A percentile compares a stretch with the other conserved stretches of the same genome.
phyloP scores from a whole-genome alignment of 306 rosid species.

The Lathyrus tuberosus region DNA sequence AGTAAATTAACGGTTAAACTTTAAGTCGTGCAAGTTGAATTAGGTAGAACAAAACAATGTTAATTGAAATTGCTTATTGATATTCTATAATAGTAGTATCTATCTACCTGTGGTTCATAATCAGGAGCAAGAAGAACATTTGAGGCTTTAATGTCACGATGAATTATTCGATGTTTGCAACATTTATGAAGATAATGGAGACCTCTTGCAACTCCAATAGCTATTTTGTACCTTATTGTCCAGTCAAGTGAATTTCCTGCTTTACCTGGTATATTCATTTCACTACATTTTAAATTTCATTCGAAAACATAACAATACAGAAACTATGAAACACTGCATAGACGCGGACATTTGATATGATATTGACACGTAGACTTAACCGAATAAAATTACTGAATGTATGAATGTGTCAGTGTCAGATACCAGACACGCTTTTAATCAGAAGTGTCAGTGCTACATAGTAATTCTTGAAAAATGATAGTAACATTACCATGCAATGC shows the following conservation, averaged over 20 bases:
- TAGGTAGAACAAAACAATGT: background rate
- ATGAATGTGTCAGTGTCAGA: no score
- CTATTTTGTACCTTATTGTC: constrained; percentile 78
- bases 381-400: no score
- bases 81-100: background rate
- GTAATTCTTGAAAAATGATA: no score
- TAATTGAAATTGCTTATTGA: background rate
- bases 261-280: constrained; percentile 53
- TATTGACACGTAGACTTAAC: no score
- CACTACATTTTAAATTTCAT: constrained; percentile 17
- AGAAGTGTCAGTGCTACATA: no score
- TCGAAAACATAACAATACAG: background rate
- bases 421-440: no score
- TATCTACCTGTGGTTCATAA: constrained; percentile 84
- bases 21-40: background rate
- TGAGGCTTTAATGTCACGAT: constrained; percentile 94
- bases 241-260: constrained; percentile 63
- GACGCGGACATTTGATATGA: no score
- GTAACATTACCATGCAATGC: constrained; percentile 67
- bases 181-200: constrained; percentile 90
- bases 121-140: constrained; percentile 93
- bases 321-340: background rate
- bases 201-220: constrained; percentile 86
- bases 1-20: background rate
- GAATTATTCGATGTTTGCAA: constrained; percentile 88